phyloP scores from a whole-genome alignment of 176 grass and related monocot genomes.

The Oryza punctata region DNA sequence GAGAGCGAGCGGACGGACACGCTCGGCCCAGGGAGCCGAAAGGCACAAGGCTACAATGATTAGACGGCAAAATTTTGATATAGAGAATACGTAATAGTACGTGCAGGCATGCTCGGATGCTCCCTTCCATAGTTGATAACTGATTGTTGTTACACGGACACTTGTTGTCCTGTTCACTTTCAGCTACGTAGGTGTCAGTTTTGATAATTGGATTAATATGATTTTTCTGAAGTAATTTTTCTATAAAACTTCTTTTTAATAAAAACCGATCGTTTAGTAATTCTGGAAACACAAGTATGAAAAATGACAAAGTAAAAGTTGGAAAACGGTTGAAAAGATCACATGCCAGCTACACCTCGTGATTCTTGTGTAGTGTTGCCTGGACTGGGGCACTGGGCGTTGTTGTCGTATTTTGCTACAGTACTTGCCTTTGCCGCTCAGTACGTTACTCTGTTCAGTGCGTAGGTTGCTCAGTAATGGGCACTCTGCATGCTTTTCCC shows the following conservation, averaged over 20 bases:
- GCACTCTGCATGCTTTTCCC: too few species aligned
- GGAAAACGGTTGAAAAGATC: too few species aligned
- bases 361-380: not conserved
- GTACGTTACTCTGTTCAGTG: not conserved
- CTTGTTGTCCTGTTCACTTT: not conserved
- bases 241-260: too few species aligned
- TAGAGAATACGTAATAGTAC: not conserved
- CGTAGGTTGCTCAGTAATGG: not conserved
- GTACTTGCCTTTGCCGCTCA: not conserved
- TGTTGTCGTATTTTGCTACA: not conserved
- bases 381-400: not conserved
- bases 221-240: too few species aligned
- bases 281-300: too few species aligned
- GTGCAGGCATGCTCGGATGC: not conserved
- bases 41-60: slow-evolving; percentile 32
- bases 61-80: not conserved
- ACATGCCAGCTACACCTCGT: not conserved
- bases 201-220: not conserved
- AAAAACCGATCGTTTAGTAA: too few species aligned
- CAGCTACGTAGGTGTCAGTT: not conserved
- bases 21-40: slow-evolving; percentile 30
- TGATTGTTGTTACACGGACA: not conserved
- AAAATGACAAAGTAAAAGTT: too few species aligned
- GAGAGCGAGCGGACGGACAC: not conserved
- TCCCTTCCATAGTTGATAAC: not conserved